Conservation (phyloP, 2,329 filamentous ascomycete genomes). For the Penicillium sp. region DNA sequence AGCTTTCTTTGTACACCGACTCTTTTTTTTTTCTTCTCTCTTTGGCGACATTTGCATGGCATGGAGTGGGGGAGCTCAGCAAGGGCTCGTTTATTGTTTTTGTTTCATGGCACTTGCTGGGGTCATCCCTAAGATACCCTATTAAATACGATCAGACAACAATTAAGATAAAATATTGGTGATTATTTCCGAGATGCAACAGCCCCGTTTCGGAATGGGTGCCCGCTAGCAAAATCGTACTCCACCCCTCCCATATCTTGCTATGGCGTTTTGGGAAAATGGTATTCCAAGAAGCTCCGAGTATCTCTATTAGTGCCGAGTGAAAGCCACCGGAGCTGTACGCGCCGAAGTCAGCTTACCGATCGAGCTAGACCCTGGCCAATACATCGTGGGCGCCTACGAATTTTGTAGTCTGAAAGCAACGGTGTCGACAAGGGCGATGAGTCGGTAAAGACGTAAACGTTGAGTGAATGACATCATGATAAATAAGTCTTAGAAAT, state of each 20-base stretch:
- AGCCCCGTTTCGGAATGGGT: not conserved
- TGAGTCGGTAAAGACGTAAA: not conserved
- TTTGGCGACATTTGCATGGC: constrained; percentile 11
- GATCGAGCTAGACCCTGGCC: not conserved
- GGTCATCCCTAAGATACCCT: constrained; percentile 9
- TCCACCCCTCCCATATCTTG: not conserved
- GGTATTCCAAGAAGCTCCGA: not conserved
- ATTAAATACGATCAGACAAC: constrained; percentile 8
- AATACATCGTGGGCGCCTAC: not conserved
- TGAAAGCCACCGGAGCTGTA: not conserved
- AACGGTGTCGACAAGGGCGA: not conserved
- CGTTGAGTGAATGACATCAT: constrained; percentile 2
- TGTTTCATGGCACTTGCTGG: constrained; percentile 7
- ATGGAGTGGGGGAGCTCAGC: constrained; percentile 7
- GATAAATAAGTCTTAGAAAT: not conserved
- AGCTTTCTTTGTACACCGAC: constrained; percentile 5
- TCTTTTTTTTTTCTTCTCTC: not conserved
- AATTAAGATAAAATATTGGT: not conserved
- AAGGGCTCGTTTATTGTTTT: constrained; percentile 5
- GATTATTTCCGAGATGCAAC: not conserved
- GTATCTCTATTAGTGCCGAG: not conserved
- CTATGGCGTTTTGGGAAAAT: not conserved
- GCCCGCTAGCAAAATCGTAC: not conserved
- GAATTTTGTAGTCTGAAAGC: not conserved
- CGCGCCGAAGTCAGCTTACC: not conserved